Evolutionary conservation across 116 monocot species (phyloP), one percentile per base, ranked within the genome.

Genomic region (Cymodocea nodosa): DNA sequence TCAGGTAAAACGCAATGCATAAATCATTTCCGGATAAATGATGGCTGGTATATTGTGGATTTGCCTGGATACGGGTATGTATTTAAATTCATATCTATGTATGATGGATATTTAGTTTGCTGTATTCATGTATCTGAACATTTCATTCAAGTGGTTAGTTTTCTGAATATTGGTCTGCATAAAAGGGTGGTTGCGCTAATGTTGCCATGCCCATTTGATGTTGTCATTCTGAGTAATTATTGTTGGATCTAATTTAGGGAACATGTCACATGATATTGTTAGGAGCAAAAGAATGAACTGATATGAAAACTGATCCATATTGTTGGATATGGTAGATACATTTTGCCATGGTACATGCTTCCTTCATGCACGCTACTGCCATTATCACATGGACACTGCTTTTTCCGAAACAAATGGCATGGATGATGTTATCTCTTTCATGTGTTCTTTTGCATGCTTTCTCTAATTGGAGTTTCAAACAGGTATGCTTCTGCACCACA

Each of bases 1-100:
- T 67, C 77, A 98, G 97, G 97, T 34, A 98, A 98, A 84, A 98
- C 97, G 19, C 97, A 91, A 56, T 91, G 80, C 67, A 91, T 98
- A 55, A 98, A 98, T 67, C 97, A 98, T 84, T 98, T 98, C 67
- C 74, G 75, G 52, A 88, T 98, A 80, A 91, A 98, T 70, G 88
- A 92, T 75, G 91, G 84, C 52, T 98, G 97, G 97, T 84, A 86
- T 74, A 85, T 98, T 48, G 97, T 98, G 51, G 97, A 98, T 75
- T 78, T 98, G 67, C 97, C 97, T 75, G 92, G 97, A 70, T 98
- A 98, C 73, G 97, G 97, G 97, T 91, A 80, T 16, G 63, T 19
- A n/a, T 23, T 11, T n/a, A 52, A 39, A 35, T 53, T 35, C 52
- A 16, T 62, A 35, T 34, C 16, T 35, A 60, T 60, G 13, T 8